Evolutionary conservation across 2,329 filamentous ascomycete genomes (phyloP).

Genomic region (Pestalotiopsis sp.): DNA sequence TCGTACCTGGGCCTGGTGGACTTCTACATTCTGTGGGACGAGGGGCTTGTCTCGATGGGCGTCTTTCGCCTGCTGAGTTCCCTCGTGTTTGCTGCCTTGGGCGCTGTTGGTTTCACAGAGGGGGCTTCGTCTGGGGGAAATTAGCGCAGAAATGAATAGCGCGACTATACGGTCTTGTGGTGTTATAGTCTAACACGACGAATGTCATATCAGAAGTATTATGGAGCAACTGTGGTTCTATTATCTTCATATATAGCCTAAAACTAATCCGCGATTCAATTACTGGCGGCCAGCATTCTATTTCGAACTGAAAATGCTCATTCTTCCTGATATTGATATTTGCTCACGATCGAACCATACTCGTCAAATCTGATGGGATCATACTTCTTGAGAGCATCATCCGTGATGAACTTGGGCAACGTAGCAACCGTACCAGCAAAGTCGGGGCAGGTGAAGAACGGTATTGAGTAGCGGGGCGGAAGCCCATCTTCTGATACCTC

Average conservation of each 20-base stretch:
- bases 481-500: constrained; percentile 19
- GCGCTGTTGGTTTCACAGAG: not conserved
- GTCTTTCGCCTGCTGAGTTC: constrained; percentile 20
- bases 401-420: constrained; percentile 22
- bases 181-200: no score
- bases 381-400: constrained; percentile 23
- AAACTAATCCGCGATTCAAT: not conserved
- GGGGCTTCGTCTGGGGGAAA: not conserved
- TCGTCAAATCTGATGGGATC: constrained; percentile 25
- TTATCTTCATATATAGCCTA: not conserved
- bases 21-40: constrained; percentile 18
- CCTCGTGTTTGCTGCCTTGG: constrained; percentile 19
- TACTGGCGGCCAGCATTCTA: not conserved
- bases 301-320: not conserved
- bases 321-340: constrained; percentile 22
- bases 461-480: constrained; percentile 20
- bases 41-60: constrained; percentile 16
- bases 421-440: constrained; percentile 25
- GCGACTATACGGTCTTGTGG: no score
- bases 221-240: no score
- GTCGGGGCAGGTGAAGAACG: constrained; percentile 25
- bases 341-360: constrained; percentile 25
- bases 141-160: no score
- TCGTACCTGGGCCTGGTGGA: constrained; percentile 20
- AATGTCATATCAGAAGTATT: no score